Conservation (phyloP, 306 rosid genomes). For the Acacia melanoxylon region DNA sequence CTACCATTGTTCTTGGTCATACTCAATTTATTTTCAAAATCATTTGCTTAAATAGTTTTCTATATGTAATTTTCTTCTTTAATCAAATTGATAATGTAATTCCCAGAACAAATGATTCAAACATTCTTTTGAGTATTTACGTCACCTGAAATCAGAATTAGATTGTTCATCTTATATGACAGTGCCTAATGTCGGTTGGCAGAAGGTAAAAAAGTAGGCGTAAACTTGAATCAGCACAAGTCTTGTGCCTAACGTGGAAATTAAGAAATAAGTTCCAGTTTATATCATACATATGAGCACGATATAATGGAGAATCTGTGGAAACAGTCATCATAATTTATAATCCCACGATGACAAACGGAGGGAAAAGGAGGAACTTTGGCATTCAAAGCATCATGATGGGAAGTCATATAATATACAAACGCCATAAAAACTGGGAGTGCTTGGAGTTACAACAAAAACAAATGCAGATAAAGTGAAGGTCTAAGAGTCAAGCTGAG, state of each 20-base stretch:
- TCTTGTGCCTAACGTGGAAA: no score
- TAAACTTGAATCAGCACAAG: no score
- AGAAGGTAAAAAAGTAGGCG: no score
- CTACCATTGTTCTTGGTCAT: not conserved
- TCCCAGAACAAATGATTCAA: not conserved
- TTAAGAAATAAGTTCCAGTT: no score
- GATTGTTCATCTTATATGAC: not conserved
- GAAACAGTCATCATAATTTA: not conserved
- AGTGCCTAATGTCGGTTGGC: no score
- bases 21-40: not conserved
- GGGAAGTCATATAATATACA: conserved; percentile 45
- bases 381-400: conserved; percentile 29
- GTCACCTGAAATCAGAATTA: not conserved
- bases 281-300: no score
- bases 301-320: not conserved
- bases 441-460: conserved; percentile 49
- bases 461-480: not conserved
- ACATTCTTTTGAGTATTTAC: not conserved
- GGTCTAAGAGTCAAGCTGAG: conserved; percentile 82
- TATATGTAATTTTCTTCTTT: no score
- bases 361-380: not conserved
- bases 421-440: conserved; percentile 17
- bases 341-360: not conserved
- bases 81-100: no score
- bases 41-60: not conserved